These are phyloP conservation scores for Pulveroboletus sp. DNA, from an alignment of 768 basidiomycete genomes.

Conservation along the genomic window DNA sequence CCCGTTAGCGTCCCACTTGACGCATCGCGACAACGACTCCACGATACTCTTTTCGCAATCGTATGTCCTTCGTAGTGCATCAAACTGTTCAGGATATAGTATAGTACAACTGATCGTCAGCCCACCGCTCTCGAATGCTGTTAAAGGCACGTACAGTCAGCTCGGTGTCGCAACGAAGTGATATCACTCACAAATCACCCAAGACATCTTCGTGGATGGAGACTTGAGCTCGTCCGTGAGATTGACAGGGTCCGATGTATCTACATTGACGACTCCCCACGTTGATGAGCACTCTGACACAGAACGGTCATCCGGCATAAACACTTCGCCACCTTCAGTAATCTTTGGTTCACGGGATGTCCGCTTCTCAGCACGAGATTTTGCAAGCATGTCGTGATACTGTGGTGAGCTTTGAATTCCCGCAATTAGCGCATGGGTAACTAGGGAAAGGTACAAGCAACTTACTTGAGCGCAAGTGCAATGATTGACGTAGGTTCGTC, in stretches of 20 bases:
- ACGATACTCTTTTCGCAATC: constrained; percentile 93
- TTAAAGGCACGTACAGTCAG: constrained; percentile 2
- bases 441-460: constrained; percentile 1
- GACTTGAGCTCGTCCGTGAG: constrained; percentile 73
- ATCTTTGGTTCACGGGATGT: constrained; percentile 50
- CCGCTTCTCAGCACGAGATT: constrained; percentile 73
- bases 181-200: constrained; percentile 65
- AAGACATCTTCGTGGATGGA: constrained; percentile 74
- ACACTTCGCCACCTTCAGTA: constrained; percentile 71
- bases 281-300: constrained; percentile 80
- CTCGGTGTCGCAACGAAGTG: not conserved
- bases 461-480: constrained; percentile 85
- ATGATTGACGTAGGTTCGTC: constrained; percentile 99
- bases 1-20: constrained; percentile 93
- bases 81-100: constrained; percentile 95
- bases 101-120: constrained; percentile 91
- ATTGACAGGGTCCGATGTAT: constrained; percentile 57
- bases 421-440: constrained; percentile 3
- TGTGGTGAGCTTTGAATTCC: constrained; percentile 57
- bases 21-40: constrained; percentile 87
- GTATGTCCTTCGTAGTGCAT: constrained; percentile 85
- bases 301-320: constrained; percentile 90
- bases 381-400: constrained; percentile 75
- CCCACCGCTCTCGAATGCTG: constrained; percentile 88
- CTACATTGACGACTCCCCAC: constrained; percentile 89